A percentile compares a stretch with the other conserved stretches of the same genome.
These are phyloP conservation scores for Physcia stellaris DNA, from an alignment of 495 filamentous ascomycete species.

Conservation along the genomic window DNA sequence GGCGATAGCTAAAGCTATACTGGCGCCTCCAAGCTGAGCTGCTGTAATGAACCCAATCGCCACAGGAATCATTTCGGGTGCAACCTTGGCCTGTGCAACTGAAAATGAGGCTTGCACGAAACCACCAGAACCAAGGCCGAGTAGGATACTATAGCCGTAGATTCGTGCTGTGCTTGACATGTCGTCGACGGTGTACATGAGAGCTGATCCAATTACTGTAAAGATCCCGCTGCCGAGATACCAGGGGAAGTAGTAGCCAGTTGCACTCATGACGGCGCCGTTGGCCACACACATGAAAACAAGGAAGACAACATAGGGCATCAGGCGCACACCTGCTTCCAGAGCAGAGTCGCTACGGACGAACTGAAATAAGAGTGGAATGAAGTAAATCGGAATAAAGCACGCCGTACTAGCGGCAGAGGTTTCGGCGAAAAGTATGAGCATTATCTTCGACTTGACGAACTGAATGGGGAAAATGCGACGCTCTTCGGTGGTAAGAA, in stretches of 20 bases:
- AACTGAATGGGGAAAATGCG: constrained; percentile 41
- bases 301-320: constrained; percentile 34
- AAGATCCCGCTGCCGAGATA: constrained; percentile 26
- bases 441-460: constrained; percentile 19
- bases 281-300: constrained; percentile 27
- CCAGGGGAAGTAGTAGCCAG: constrained; percentile 42
- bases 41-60: constrained; percentile 34
- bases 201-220: constrained; percentile 27
- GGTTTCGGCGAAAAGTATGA: constrained; percentile 31
- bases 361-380: constrained; percentile 43
- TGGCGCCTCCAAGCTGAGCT: constrained; percentile 35
- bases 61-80: constrained; percentile 22
- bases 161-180: constrained; percentile 24
- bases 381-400: constrained; percentile 14
- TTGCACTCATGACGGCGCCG: constrained; percentile 30
- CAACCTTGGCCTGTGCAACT: constrained; percentile 35
- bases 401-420: constrained; percentile 11
- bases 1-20: constrained; percentile 39
- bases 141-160: constrained; percentile 40
- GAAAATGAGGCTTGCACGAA: constrained; percentile 35
- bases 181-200: constrained; percentile 27
- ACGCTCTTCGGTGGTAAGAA: constrained; percentile 31
- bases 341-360: constrained; percentile 29
- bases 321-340: constrained; percentile 30
- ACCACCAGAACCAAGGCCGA: constrained; percentile 37